Conservation (phyloP, 2,329 filamentous ascomycete genomes). For the Hymenoscyphus fructigenus region DNA sequence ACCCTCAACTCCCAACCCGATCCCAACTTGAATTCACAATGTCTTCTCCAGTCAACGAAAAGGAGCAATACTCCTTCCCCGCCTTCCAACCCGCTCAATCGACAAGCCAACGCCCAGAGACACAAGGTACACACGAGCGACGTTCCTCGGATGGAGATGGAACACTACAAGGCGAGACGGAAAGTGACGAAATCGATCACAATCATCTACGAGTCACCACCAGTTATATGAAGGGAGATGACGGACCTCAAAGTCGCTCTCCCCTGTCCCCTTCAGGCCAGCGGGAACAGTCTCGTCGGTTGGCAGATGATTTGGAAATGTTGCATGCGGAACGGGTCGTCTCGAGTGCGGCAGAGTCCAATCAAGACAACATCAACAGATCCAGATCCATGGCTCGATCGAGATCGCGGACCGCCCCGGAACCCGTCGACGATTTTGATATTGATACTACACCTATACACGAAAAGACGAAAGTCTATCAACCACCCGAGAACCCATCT, state of each 20-base stretch:
- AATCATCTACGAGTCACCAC: conserved; percentile 50
- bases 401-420: conserved; percentile 51
- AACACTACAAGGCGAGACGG: conserved; percentile 30
- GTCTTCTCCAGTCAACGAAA: conserved; percentile 32
- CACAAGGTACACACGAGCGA: conserved; percentile 15
- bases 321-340: conserved; percentile 63
- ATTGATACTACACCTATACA: conserved; percentile 63
- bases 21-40: conserved; percentile 17
- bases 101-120: not conserved
- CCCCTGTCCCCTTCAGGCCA: conserved; percentile 52
- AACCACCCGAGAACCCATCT: conserved; percentile 60
- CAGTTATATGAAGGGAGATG: conserved; percentile 38
- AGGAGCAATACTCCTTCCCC: conserved; percentile 36
- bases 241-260: conserved; percentile 25
- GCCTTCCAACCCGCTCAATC: conserved; percentile 28
- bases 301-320: conserved; percentile 66
- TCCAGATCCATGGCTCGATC: conserved; percentile 40
- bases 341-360: conserved; percentile 26
- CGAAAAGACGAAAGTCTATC: conserved; percentile 64
- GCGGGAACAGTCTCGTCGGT: conserved; percentile 57
- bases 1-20: not conserved
- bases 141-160: conserved; percentile 37
- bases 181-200: conserved; percentile 32
- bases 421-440: conserved; percentile 58
- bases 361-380: conserved; percentile 35